phyloP scores from a whole-genome alignment of 2,329 filamentous ascomycete species.

The Lecanoromycetidae sp. region DNA sequence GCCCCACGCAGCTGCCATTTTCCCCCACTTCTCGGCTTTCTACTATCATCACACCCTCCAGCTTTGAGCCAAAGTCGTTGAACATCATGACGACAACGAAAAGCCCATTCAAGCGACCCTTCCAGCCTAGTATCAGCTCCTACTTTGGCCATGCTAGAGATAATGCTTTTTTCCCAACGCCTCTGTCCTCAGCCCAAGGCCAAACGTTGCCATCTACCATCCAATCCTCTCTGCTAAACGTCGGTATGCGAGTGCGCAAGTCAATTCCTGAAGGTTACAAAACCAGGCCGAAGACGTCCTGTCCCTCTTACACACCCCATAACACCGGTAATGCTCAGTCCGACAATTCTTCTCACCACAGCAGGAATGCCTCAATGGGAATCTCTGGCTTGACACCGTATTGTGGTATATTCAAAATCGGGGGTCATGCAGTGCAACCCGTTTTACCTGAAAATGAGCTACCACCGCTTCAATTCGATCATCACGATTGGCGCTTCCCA shows the following conservation, averaged over 20 bases:
- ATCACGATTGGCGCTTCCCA: conserved; percentile 5
- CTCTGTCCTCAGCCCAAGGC: neutral
- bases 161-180: neutral
- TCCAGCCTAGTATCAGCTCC: conserved; percentile 12
- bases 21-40: too few species aligned
- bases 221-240: conserved; percentile 63
- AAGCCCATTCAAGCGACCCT: conserved; percentile 8
- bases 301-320: neutral
- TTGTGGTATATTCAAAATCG: conserved; percentile 17
- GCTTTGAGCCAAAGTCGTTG: too few species aligned
- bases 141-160: conserved; percentile 1
- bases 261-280: conserved; percentile 90
- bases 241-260: conserved; percentile 92
- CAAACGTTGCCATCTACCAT: neutral
- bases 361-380: neutral
- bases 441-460: conserved; percentile 4
- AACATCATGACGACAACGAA: neutral
- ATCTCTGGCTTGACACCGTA: conserved; percentile 13
- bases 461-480: conserved; percentile 9
- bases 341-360: neutral
- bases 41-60: too few species aligned
- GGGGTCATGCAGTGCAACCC: conserved; percentile 3
- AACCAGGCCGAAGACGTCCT: conserved; percentile 40
- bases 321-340: neutral
- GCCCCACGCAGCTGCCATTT: too few species aligned